Evolutionary conservation across 768 basidiomycete genomes (phyloP).

Genomic region (Artomyces pyxidatus): DNA sequence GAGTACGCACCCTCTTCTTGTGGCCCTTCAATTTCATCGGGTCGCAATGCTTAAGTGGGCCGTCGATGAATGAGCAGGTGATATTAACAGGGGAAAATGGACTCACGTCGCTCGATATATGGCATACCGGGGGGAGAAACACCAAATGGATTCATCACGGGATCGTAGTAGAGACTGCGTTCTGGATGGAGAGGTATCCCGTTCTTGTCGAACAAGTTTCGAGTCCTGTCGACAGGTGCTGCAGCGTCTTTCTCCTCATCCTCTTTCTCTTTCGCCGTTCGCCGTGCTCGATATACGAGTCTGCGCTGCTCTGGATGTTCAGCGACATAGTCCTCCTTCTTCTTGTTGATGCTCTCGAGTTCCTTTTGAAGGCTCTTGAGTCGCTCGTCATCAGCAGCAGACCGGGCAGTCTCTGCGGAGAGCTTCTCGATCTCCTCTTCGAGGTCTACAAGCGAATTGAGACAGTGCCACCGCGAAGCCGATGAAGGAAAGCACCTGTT

Average conservation of each 20-base stretch:
- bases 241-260: conserved; percentile 34
- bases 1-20: conserved; percentile 40
- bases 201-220: conserved; percentile 72
- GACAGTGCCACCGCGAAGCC: not conserved
- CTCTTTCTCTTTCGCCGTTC: conserved; percentile 30
- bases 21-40: conserved; percentile 50
- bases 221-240: conserved; percentile 35
- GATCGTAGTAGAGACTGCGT: conserved; percentile 86
- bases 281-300: conserved; percentile 64
- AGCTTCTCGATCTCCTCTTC: conserved; percentile 73
- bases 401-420: conserved; percentile 37
- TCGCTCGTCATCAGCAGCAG: conserved; percentile 52
- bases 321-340: conserved; percentile 86
- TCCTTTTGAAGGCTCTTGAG: conserved; percentile 69
- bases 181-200: conserved; percentile 89
- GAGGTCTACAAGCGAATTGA: conserved; percentile 42
- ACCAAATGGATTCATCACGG: conserved; percentile 88
- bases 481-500: conserved; percentile 40
- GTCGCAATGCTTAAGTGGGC: conserved; percentile 47
- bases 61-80: no score
- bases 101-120: conserved; percentile 81
- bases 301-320: conserved; percentile 91
- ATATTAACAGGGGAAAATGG: no score
- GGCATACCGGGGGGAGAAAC: conserved; percentile 96
- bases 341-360: conserved; percentile 69